phyloP scores from a whole-genome alignment of 768 basidiomycete genomes.

The Russula sp. region DNA sequence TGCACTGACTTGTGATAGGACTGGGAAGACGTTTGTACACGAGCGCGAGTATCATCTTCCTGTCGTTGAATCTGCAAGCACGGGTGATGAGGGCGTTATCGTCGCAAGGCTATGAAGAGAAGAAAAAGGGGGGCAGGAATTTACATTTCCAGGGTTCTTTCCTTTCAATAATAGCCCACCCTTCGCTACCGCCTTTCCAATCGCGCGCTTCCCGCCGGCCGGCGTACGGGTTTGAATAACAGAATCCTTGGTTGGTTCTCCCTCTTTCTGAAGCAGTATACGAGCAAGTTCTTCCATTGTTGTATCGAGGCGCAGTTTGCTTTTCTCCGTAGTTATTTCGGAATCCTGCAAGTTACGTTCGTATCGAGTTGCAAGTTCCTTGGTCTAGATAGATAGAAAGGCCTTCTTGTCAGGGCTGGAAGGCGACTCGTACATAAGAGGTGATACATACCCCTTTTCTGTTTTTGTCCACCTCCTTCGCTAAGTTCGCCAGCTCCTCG shows the following conservation, averaged over 20 bases:
- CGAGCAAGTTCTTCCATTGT: conserved; percentile 94
- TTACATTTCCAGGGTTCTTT: conserved; percentile 83
- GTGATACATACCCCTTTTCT: conserved; percentile 65
- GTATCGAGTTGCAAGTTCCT: conserved; percentile 83
- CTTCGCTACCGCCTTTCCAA: conserved; percentile 89
- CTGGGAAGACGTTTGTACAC: conserved; percentile 83
- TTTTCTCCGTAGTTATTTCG: conserved; percentile 80
- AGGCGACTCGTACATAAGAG: neutral
- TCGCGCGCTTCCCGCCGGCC: conserved; percentile 65
- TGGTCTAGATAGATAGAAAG: conserved; percentile 47
- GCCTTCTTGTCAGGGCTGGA: neutral
- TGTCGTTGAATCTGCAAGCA: conserved; percentile 68
- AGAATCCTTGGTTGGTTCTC: conserved; percentile 83
- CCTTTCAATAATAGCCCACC: conserved; percentile 86
- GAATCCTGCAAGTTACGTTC: conserved; percentile 86
- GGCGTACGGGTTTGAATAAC: conserved; percentile 56
- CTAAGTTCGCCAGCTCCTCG: conserved; percentile 80
- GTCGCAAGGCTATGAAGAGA: neutral
- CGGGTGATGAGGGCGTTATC: conserved; percentile 1
- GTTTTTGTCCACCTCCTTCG: conserved; percentile 91
- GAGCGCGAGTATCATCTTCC: conserved; percentile 86
- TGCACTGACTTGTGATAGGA: conserved; percentile 83
- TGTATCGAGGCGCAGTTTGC: conserved; percentile 76
- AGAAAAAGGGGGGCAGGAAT: conserved; percentile 21
- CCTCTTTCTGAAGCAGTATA: conserved; percentile 88